Evolutionary conservation across 1,139 yeast genomes (phyloP).

Genomic region (Debaryomycetaceae sp.): DNA sequence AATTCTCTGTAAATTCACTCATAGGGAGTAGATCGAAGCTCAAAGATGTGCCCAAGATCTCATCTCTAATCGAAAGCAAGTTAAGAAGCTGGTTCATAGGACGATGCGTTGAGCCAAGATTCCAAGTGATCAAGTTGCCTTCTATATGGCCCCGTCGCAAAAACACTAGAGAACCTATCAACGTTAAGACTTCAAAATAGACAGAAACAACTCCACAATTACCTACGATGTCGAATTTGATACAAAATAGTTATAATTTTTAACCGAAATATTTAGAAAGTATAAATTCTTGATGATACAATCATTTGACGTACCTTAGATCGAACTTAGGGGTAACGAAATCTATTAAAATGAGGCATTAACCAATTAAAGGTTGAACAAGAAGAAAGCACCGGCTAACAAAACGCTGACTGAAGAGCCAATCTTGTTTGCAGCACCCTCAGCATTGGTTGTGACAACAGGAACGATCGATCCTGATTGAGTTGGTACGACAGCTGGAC

Average conservation of each 20-base stretch:
- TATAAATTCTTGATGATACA: neutral
- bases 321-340: neutral
- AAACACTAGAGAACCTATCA: conserved; percentile 51
- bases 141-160: conserved; percentile 87
- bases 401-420: conserved; percentile 18
- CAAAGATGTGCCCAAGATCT: conserved; percentile 89
- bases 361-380: neutral
- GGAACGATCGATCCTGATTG: conserved; percentile 6
- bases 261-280: neutral
- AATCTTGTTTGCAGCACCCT: conserved; percentile 14
- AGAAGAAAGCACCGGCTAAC: conserved; percentile 17
- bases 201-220: conserved; percentile 4
- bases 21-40: conserved; percentile 91
- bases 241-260: neutral
- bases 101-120: conserved; percentile 90
- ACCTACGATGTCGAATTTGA: neutral
- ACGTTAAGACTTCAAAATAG: conserved; percentile 10
- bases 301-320: neutral
- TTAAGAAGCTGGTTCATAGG: conserved; percentile 89
- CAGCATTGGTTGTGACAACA: conserved; percentile 10
- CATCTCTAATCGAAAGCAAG: conserved; percentile 77
- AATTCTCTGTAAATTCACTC: conserved; percentile 78
- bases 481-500: conserved; percentile 1
- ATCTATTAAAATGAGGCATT: neutral
- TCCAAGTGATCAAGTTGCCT: conserved; percentile 79